Evolutionary conservation across 305 asterid genomes (phyloP), one percentile per base, ranked within the genome.

Genomic region (Fraxinus nigra): DNA sequence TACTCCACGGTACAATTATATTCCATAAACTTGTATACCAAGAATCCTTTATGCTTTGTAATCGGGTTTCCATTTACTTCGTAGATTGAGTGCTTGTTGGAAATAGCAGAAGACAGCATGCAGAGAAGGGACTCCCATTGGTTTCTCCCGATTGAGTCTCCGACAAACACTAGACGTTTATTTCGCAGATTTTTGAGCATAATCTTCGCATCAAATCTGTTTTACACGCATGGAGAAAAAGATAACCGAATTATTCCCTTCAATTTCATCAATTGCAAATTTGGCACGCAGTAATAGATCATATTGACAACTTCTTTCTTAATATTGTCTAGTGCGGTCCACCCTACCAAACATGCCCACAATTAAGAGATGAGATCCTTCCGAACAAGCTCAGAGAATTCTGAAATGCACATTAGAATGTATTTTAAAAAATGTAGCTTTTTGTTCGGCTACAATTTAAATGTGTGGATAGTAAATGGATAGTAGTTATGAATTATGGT

Each of bases 51-150:
- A 90, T 95, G 99, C 82, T 95, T 95, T 0, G 99, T 94, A 72
- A 95, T 95, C 72, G 99, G 98, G 46, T 89, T 92, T 16, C 99
- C 98, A 48, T 92, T 89, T 7, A 93, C 96, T 89, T 95, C 99
- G 46, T 91, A 91, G 22, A 95, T 85, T 1, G 91, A 85, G 81
- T 79, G 85, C 85, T 88, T 87, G 86, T 91, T 73, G 1, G 88
- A 16, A 43, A 91, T 63, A 35, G 88, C 96, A 74, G 98, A 89
- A 54, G 98, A 92, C 74, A 95, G 90, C 93, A 95, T 90, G 89
- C 99, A 95, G 5, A 95, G 95, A 30, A 95, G 90, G 65, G 99
- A 94, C 85, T 95, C 99, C 99, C 99, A 95, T 85, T 95, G 99
- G 92, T 95, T 95, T 90, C 99, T 89, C 78, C 99, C 99, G 14